These are phyloP conservation scores for Blastocrithidia nonstop DNA, from an alignment of 208 protist genomes.

Conservation along the genomic window DNA sequence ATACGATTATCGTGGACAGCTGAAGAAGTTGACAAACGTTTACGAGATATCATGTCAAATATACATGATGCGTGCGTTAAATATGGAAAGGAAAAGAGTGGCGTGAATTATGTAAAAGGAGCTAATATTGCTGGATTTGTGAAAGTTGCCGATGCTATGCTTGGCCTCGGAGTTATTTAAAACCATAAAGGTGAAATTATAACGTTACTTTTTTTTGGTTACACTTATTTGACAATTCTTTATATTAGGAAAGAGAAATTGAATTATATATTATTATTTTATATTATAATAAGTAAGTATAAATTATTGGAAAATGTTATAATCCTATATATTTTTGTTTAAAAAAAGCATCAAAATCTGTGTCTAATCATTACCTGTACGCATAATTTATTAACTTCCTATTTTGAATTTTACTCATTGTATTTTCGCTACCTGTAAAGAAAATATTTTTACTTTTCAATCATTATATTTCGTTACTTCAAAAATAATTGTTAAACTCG, in stretches of 20 bases:
- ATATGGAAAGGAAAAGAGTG: slow-evolving; percentile 27
- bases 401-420: too few species aligned
- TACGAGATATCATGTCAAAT: slow-evolving; percentile 80
- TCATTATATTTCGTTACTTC: too few species aligned
- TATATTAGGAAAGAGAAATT: slow-evolving; percentile 1
- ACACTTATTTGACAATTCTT: slow-evolving; percentile 1
- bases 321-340: too few species aligned
- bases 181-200: not conserved
- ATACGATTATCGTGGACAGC: slow-evolving; percentile 56
- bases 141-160: slow-evolving; percentile 65
- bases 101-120: slow-evolving; percentile 57
- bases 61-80: slow-evolving; percentile 66
- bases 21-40: slow-evolving; percentile 79
- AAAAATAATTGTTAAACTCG: too few species aligned
- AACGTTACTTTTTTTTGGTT: not conserved
- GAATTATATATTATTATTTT: too few species aligned
- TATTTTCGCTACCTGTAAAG: too few species aligned
- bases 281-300: too few species aligned
- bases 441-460: too few species aligned
- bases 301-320: too few species aligned
- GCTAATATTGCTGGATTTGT: slow-evolving; percentile 90
- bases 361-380: too few species aligned
- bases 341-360: too few species aligned
- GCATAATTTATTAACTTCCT: too few species aligned
- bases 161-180: slow-evolving; percentile 46